These are phyloP conservation scores for Oryza meridionalis DNA, from an alignment of 176 grass and related monocot species.

Conservation along the genomic window DNA sequence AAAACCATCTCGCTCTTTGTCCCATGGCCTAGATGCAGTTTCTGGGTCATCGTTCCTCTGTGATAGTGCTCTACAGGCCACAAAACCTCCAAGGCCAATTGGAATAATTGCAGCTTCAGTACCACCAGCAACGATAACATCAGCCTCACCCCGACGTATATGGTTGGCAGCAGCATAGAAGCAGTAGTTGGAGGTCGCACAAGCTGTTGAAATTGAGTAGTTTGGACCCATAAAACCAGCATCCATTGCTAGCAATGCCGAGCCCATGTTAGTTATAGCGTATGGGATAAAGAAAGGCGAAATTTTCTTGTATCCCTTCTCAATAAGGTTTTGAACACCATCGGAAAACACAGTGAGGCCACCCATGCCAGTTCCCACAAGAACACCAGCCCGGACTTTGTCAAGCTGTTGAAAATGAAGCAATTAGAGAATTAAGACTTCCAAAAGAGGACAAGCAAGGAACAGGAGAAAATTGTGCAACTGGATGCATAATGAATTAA, in stretches of 20 bases:
- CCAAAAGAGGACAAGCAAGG: not conserved
- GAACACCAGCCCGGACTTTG: conserved; percentile 55
- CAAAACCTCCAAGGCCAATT: conserved; percentile 69
- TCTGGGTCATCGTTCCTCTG: conserved; percentile 62
- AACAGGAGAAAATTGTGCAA: not conserved
- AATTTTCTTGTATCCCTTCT: conserved; percentile 66
- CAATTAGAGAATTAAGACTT: not conserved
- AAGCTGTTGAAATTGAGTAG: conserved; percentile 77
- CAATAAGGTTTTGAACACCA: conserved; percentile 59
- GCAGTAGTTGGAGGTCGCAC: conserved; percentile 69
- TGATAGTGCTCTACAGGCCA: conserved; percentile 71
- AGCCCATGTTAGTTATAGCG: conserved; percentile 69
- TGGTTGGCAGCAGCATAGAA: conserved; percentile 75
- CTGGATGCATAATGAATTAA: not conserved
- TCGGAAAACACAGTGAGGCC: conserved; percentile 59
- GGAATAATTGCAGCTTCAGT: conserved; percentile 70
- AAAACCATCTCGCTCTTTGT: conserved; percentile 69
- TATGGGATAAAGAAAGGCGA: conserved; percentile 72
- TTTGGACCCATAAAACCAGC: conserved; percentile 71
- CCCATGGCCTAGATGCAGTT: conserved; percentile 74
- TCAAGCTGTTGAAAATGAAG: conserved; percentile 52
- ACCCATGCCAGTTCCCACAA: conserved; percentile 71
- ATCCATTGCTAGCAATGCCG: conserved; percentile 68
- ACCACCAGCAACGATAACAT: conserved; percentile 66
- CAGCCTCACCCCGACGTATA: conserved; percentile 67